Evolutionary conservation across 192 early-diverging fungal genomes (phyloP).

Genomic region (Spizellomyces punctatus): DNA sequence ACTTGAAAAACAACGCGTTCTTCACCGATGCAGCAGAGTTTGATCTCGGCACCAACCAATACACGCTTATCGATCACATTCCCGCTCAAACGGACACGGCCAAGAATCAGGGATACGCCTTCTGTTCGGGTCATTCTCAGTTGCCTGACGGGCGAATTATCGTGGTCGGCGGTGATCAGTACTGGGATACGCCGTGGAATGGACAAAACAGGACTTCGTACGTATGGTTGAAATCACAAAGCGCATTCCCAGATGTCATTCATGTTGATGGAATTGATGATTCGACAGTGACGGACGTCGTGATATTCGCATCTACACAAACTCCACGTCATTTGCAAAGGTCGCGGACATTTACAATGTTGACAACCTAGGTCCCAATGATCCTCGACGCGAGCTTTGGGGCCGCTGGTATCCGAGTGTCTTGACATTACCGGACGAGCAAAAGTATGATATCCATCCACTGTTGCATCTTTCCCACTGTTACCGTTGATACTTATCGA

Average conservation of each 20-base stretch:
- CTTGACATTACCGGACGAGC: constrained; percentile 13
- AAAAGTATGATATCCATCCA: too few relatives aligned
- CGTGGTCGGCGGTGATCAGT: constrained; percentile 22
- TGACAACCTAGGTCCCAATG: constrained; percentile 16
- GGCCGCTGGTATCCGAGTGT: constrained; percentile 36
- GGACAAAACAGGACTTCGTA: constrained; percentile 1
- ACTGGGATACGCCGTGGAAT: constrained; percentile 8
- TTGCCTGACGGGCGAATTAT: constrained; percentile 16
- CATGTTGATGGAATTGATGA: not conserved
- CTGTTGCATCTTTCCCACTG: too few relatives aligned
- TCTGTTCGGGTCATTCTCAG: constrained; percentile 22
- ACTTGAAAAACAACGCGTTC: not conserved
- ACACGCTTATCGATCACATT: constrained; percentile 18
- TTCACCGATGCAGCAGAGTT: constrained; percentile 26
- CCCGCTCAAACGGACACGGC: not conserved
- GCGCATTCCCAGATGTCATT: not conserved
- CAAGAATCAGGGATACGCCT: constrained; percentile 31
- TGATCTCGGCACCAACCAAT: constrained; percentile 19
- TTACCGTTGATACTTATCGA: too few relatives aligned
- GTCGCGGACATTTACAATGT: constrained; percentile 18
- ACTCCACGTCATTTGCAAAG: constrained; percentile 2
- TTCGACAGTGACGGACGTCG: constrained; percentile 25
- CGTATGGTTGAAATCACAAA: not conserved
- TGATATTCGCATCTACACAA: constrained; percentile 18
- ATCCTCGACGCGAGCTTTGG: constrained; percentile 10